Evolutionary conservation across 306 rosid genomes (phyloP), one percentile per base, ranked within the genome.

Genomic region (Vicia villosa): DNA sequence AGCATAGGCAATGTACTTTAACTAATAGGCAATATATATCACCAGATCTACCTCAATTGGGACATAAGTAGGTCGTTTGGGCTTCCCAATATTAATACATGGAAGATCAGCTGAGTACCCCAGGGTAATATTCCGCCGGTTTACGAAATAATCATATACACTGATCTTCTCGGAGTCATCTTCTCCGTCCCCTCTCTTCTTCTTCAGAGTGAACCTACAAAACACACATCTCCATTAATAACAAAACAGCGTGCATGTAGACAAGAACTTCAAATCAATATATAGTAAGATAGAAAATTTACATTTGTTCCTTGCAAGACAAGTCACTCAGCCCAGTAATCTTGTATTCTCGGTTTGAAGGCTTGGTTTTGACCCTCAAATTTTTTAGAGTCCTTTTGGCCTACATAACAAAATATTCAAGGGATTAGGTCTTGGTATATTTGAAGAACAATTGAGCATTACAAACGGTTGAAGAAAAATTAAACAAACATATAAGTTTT

Each of bases 1-100:
- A n/a, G n/a, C n/a, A n/a, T n/a, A n/a, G n/a, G n/a, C n/a, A n/a
- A n/a, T n/a, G n/a, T n/a, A 22, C 2, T 22, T 1, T 22, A 22
- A 22, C 26, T 22, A 22, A 22, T 22, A 22, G 45, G 50, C 21
- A 21, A 12, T 1, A 1, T 10, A 38, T 2, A 47, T 32, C 34
- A 17, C 26, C 52, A 50, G 69, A 55, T 24, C 34, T 68, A 94
- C 99, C 99, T 94, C 97, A 26, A 91, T 13, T 3, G 99, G 99
- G 15, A 94, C 50, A 72, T 54, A 94, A 3, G 96, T 94, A 0
- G 99, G 99, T 7, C 91, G 82, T 73, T 91, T 91, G 0, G 99
- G 95, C 80, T 91, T 94, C 30, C 99, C 99, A 6, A 91, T 97
- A 80, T 94, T 94, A 11, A 94, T 74, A 55, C 99, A 94, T 0